Base-by-base conservation (phyloP, 352 stramenopile species). In the Aphanomyces stellatus region DNA sequence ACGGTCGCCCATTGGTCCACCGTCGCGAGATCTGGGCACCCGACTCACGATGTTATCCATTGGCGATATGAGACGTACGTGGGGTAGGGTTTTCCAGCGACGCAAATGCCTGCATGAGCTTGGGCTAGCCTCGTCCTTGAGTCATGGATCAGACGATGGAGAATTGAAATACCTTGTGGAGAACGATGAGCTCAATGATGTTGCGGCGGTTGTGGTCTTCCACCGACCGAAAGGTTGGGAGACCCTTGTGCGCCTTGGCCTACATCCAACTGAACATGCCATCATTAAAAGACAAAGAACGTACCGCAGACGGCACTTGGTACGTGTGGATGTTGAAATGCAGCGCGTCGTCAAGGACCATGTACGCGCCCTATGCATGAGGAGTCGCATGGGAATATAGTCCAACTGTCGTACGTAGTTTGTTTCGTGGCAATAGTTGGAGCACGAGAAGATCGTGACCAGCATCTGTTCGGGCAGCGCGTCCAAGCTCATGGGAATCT, bases 361-460 rank as follows among this genome's bases (percentile, higher is more conserved):
- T 46, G n/a, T 43, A 43, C 17, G 37, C 37, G 37, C 37, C 37
- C 37, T 46, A n/a, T 46, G 37, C 13, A 46, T n/a, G n/a, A 2
- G 2, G 0, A 19, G 2, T 2, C 1, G n/a, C 13, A 46, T n/a
- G 37, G n/a, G 13, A 11, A 46, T 46, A 19, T n/a, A 19, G n/a
- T 2, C 11, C 11, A n/a, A 11, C 1, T 25, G 19, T 51, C 41
- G 4, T 33, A 64, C 53, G 17, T 63, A 30, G 31, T 69, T 69
- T 19, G 13, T 41, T 17, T 46, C 31, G 48, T 64, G 31, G 24
- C 53, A 53, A 30, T 72, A 74, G 40, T 69, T 65, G 19, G 63
- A 74, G n/a, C 53, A 67, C 11, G 64, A 72, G 35, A 72, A 74
- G 24, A 74, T 42, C 41, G 69, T 74, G 6, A 74, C 6, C 6